Base-by-base conservation (phyloP, 441 rosid species). In the Gossypium schwendimanii region DNA sequence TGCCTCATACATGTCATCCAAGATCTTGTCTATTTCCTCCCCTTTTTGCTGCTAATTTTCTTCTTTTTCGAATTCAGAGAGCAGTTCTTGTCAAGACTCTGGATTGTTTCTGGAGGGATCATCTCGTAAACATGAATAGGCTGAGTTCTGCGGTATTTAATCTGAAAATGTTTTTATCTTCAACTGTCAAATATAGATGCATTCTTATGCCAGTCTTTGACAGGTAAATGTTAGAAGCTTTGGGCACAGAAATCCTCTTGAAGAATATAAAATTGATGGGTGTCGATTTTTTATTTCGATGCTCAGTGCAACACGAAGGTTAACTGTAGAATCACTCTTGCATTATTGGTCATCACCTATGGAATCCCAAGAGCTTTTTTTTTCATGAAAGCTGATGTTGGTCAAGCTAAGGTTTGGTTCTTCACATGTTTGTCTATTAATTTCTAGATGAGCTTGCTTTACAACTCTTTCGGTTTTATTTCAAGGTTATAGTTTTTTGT, bases 231-330 rank as follows among this genome's bases (percentile, higher is more conserved):
- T 94, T 6, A 81, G 98, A 85, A 91, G 97, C 82, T 94, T 94
- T 73, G 98, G 94, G 63, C 97, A 92, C 81, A 86, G 97, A 76
- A 92, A 94, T 83, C 97, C 98, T 78, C 97, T 92, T 3, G 98
- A 94, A 86, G 98, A 94, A 77, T 94, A 94, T 84, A 94, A 94
- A 84, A 94, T 94, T 57, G 98, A 94, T 62, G 97, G 98, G 36
- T 92, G 94, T 73, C 87, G 96, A 24, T 94, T 92, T 84, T 94
- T 92, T 85, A 94, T 94, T 83, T 92, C 97, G 39, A 92, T 94
- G 97, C 86, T 94, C 45, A 90, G 97, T 62, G 96, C 96, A 55
- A 90, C 97, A 17, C 78, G 97, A 77, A 94, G 97, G 78, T 81
- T 94, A 73, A 90, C 95, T 0, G 84, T 90, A 41, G 96, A 91